These are phyloP conservation scores for Ormosia semicastrata DNA, from an alignment of 306 rosid genomes.

Conservation along the genomic window DNA sequence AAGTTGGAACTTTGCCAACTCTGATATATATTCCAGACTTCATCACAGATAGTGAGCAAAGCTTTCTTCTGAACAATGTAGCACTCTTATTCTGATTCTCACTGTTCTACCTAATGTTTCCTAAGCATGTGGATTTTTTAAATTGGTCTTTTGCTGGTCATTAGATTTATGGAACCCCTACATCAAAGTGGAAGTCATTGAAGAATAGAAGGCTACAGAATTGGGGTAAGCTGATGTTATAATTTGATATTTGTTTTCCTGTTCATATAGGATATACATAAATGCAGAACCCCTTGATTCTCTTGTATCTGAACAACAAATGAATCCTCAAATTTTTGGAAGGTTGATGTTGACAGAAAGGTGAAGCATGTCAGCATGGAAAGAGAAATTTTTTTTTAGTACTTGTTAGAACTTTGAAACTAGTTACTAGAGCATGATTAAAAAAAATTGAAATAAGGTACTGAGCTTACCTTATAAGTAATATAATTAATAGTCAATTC, in stretches of 20 bases:
- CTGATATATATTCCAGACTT: constrained; percentile 68
- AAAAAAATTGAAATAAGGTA: not conserved
- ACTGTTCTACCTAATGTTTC: not conserved
- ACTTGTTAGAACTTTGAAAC: not conserved
- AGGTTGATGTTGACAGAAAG: constrained; percentile 1
- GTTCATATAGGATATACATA: not conserved
- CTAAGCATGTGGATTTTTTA: not conserved
- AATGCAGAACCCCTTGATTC: not conserved
- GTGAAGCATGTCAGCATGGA: not conserved
- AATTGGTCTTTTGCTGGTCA: constrained; percentile 3
- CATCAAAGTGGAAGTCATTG: constrained; percentile 76
- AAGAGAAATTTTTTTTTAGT: not conserved
- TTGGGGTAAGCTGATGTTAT: constrained; percentile 62
- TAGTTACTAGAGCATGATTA: not conserved
- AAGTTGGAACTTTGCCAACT: constrained; percentile 72
- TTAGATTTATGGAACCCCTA: constrained; percentile 70
- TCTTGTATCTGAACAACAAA: not conserved
- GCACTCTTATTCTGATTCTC: not conserved
- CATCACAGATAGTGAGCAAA: constrained; percentile 46
- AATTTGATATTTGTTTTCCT: not conserved
- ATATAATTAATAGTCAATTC: not conserved
- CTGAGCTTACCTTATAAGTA: not conserved
- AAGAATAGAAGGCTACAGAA: constrained; percentile 89
- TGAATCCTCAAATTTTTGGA: not conserved
- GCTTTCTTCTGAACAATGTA: constrained; percentile 63